Base-by-base conservation (phyloP, 2,329 filamentous ascomycete genomes). In the Arthrobotrys musiformis region DNA sequence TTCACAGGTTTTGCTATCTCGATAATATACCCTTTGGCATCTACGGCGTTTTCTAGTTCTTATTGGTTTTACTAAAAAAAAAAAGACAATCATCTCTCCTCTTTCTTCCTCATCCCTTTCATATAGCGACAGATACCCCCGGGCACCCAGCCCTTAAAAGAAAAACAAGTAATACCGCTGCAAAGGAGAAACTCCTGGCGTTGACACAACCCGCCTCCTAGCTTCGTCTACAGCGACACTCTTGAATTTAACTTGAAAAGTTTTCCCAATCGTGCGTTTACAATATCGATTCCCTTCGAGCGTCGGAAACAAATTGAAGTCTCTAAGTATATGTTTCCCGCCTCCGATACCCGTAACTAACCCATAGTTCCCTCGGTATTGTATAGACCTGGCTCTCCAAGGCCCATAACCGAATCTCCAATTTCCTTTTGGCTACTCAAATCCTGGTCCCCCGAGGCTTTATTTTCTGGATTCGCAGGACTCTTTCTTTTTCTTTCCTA, bases 281-380 rank as follows among this genome's bases (percentile, higher is more conserved):
- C 62, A 64, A 68, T 68, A 75, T 75, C 70, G 70, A 75, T 75
- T 74, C 70, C 70, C 70, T 50, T 75, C 70, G 70, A 75, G 40
- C 54, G 13, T 75, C 70, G 70, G 70, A 75, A 67, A 75, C 68
- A 64, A 40, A 40, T 26, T 75, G 63, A 56, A 52, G 54, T 48
- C 67, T 75, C 54, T 62, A 48, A 67, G 70, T 75, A 56, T 69
- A 67, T 68, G 60, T 68, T 68, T 75, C 52, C 42, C 42, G 11
- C 44, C 24, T 60, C 62, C 35, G 62, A 40, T 50, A 68, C 62
- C 54, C 24, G 60, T 69, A 40, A 66, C 70, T 75, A 42, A 75
- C 70, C 70, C 62, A 37, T 75, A 75, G 54, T 69, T 54, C 56
- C 52, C 46, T 62, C 22, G 70, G 70, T 58, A 62, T 50, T 54